phyloP scores from a whole-genome alignment of 163 green algal species.

The Prototheca cutis region DNA sequence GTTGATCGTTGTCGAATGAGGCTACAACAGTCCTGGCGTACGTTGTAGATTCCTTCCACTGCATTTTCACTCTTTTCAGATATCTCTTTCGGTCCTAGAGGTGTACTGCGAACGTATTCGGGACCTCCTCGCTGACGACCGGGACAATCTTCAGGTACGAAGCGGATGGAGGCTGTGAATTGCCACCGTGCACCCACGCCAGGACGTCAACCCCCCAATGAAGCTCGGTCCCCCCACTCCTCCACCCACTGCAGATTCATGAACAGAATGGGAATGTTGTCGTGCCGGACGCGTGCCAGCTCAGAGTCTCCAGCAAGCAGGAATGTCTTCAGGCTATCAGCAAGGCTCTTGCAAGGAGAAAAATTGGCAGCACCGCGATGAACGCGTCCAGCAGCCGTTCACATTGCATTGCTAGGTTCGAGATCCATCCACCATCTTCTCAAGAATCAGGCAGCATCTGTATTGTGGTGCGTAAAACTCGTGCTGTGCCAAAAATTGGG shows the following conservation, averaged over 20 bases:
- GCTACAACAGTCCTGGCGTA: no score
- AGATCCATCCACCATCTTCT: no score
- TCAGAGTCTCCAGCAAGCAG: conserved; percentile 14
- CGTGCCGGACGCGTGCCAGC: neutral
- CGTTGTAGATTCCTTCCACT: no score
- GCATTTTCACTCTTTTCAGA: no score
- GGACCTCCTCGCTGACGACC: conserved; percentile 52
- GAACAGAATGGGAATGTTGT: neutral
- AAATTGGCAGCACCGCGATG: conserved; percentile 63
- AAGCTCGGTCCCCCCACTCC: no score
- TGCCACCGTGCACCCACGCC: no score
- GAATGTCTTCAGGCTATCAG: conserved; percentile 19
- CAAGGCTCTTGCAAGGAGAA: conserved; percentile 28
- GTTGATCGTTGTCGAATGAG: no score
- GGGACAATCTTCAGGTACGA: conserved; percentile 44
- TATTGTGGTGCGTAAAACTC: conserved; percentile 39
- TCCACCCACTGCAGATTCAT: no score
- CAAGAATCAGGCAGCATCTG: no score
- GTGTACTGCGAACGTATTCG: conserved; percentile 78
- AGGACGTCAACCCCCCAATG: no score
- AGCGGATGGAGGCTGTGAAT: no score
- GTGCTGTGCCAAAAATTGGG: neutral
- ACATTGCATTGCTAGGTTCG: conserved; percentile 48
- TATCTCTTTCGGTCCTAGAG: conserved; percentile 56
- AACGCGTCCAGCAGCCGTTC: conserved; percentile 58